A percentile compares a stretch with the other conserved stretches of the same genome.
Conservation (phyloP, 371 early-diverging fungal species). For the Mortierella sp. region DNA sequence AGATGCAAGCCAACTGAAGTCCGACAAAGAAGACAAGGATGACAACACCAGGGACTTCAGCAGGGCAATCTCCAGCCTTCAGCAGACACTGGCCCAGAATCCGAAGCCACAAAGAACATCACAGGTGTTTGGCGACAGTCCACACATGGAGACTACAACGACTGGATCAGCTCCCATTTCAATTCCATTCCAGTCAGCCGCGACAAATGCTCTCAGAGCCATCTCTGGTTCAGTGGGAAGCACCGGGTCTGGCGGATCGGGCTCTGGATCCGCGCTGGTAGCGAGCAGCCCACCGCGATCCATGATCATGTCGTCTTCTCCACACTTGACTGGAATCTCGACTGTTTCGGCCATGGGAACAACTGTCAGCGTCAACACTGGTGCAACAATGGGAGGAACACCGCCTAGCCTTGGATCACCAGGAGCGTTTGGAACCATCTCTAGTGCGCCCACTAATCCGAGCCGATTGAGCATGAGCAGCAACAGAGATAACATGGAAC, state of each 20-base stretch:
- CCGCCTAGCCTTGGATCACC: constrained; percentile 25
- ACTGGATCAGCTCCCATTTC: constrained; percentile 37
- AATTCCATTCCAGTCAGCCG: constrained; percentile 50
- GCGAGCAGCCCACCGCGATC: constrained; percentile 49
- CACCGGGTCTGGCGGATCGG: constrained; percentile 38
- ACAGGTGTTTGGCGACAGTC: no score
- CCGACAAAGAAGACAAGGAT: no score
- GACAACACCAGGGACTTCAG: no score
- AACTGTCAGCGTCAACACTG: constrained; percentile 35
- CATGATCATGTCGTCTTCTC: constrained; percentile 45
- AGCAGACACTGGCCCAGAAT: neutral
- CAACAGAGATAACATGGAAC: constrained; percentile 44
- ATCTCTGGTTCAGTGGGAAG: constrained; percentile 53
- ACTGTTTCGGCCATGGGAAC: constrained; percentile 44
- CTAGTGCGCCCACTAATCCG: constrained; percentile 32
- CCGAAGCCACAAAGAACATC: neutral
- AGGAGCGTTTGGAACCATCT: constrained; percentile 14
- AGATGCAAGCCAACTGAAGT: no score
- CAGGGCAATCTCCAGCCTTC: no score
- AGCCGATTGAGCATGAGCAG: constrained; percentile 50
- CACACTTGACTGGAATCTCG: constrained; percentile 37
- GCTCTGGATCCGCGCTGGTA: constrained; percentile 4
- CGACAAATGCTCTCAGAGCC: constrained; percentile 44
- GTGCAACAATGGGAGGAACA: constrained; percentile 1
- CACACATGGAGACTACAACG: no score